Evolutionary conservation across 2,329 filamentous ascomycete species (phyloP).

Genomic region (Coniochaeta ligniaria): DNA sequence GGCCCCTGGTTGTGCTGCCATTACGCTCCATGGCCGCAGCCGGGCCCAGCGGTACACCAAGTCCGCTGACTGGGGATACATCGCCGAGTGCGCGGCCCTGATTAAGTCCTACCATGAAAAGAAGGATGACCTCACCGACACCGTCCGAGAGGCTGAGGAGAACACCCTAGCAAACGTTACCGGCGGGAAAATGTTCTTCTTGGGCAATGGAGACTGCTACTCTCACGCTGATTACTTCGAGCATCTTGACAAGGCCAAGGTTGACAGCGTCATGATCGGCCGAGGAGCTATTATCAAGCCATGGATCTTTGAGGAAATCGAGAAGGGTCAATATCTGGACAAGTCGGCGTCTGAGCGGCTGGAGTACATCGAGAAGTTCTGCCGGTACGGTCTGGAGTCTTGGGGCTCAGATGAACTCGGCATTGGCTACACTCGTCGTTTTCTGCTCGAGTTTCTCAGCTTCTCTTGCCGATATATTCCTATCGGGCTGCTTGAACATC

Average conservation of each 20-base stretch:
- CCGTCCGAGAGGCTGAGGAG: conserved; percentile 66
- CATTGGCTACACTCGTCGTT: conserved; percentile 81
- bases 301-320: conserved; percentile 97
- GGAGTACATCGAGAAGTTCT: conserved; percentile 80
- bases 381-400: conserved; percentile 80
- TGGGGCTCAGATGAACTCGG: conserved; percentile 97
- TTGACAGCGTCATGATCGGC: conserved; percentile 96
- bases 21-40: conserved; percentile 89
- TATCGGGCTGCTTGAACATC: conserved; percentile 76
- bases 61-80: conserved; percentile 91
- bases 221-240: conserved; percentile 83
- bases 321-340: conserved; percentile 86
- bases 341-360: conserved; percentile 87
- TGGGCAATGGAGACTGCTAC: conserved; percentile 95
- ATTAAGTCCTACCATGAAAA: conserved; percentile 73
- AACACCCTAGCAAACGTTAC: conserved; percentile 61
- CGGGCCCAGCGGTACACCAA: conserved; percentile 92
- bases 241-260: conserved; percentile 67
- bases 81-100: conserved; percentile 78
- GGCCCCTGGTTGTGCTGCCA: conserved; percentile 81
- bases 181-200: conserved; percentile 73
- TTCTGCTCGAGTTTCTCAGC: conserved; percentile 92
- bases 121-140: conserved; percentile 63
- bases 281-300: conserved; percentile 94
- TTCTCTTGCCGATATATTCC: conserved; percentile 91